phyloP scores from a whole-genome alignment of 2,329 filamentous ascomycete genomes.

The Mollisiaceae sp. region DNA sequence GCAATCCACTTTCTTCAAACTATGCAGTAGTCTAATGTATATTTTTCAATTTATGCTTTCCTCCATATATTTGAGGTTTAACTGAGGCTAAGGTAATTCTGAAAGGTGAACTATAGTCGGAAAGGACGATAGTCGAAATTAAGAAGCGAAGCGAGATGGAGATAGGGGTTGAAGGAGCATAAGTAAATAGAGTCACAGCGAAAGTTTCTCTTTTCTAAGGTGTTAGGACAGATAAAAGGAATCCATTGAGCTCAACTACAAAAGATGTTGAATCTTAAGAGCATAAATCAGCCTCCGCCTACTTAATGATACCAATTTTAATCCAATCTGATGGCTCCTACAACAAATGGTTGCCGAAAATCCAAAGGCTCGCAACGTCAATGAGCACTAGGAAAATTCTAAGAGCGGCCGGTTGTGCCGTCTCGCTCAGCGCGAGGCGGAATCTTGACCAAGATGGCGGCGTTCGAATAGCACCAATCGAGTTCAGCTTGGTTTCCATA shows the following conservation, averaged over 20 bases:
- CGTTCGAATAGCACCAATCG: constrained; percentile 29
- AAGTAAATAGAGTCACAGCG: too few species aligned
- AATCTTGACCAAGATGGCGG: constrained; percentile 26
- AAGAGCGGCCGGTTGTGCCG: neutral
- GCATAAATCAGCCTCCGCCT: neutral
- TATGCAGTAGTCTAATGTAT: too few species aligned
- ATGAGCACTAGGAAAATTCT: neutral
- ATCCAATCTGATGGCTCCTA: neutral
- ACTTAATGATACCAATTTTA: neutral
- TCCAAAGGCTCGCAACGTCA: neutral
- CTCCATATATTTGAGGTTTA: too few species aligned
- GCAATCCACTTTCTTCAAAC: too few species aligned
- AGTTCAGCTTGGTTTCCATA: constrained; percentile 18
- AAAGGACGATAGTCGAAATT: too few species aligned
- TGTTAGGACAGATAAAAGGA: neutral
- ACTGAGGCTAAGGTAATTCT: too few species aligned
- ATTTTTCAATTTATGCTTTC: too few species aligned
- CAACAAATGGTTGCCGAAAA: neutral
- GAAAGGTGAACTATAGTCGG: too few species aligned
- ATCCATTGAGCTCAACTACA: neutral
- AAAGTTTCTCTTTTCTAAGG: too few species aligned
- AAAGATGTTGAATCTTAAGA: neutral
- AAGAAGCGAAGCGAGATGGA: too few species aligned
- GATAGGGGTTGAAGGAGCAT: too few species aligned
- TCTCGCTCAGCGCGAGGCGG: constrained; percentile 7